Conservation (phyloP, 2,329 filamentous ascomycete genomes). For the Fusarium luffae region DNA sequence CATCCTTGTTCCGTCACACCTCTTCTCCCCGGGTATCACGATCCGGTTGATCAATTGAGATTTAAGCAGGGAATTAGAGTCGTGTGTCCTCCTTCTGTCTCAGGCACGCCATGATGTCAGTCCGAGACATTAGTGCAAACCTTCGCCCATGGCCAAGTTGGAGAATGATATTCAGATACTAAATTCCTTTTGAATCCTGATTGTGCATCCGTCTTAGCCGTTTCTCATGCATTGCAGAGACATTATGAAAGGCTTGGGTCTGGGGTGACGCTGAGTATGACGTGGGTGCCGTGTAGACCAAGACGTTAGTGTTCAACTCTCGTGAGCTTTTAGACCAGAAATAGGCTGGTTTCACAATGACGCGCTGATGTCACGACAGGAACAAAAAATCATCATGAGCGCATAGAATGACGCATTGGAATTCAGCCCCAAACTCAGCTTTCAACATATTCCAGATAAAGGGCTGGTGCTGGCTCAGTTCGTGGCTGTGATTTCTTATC, state of each 20-base stretch:
- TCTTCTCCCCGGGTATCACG: background rate
- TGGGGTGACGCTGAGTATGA: conserved; percentile 22
- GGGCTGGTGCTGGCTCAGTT: conserved; percentile 4
- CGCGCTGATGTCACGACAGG: conserved; percentile 26
- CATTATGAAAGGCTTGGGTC: background rate
- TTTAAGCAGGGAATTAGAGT: background rate
- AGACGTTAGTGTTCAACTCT: conserved; percentile 1
- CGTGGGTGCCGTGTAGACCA: conserved; percentile 15
- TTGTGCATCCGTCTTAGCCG: conserved; percentile 4
- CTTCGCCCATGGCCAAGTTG: background rate
- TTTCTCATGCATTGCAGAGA: background rate
- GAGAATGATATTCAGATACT: background rate
- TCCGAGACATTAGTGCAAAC: background rate
- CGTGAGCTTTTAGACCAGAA: conserved; percentile 3
- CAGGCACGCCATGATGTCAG: conserved; percentile 21
- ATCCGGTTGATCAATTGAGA: background rate
- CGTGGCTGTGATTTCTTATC: conserved; percentile 7
- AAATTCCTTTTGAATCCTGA: conserved; percentile 13
- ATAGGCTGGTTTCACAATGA: conserved; percentile 17
- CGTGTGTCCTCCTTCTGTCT: background rate
- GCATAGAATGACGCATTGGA: conserved; percentile 31
- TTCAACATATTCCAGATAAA: background rate
- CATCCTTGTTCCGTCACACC: background rate
- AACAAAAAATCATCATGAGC: conserved; percentile 21
- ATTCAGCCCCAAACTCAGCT: conserved; percentile 1